A percentile compares a stretch with the other conserved stretches of the same genome.
Evolutionary conservation across 768 basidiomycete species (phyloP).

Genomic region (Symmetrospora coprosmae): DNA sequence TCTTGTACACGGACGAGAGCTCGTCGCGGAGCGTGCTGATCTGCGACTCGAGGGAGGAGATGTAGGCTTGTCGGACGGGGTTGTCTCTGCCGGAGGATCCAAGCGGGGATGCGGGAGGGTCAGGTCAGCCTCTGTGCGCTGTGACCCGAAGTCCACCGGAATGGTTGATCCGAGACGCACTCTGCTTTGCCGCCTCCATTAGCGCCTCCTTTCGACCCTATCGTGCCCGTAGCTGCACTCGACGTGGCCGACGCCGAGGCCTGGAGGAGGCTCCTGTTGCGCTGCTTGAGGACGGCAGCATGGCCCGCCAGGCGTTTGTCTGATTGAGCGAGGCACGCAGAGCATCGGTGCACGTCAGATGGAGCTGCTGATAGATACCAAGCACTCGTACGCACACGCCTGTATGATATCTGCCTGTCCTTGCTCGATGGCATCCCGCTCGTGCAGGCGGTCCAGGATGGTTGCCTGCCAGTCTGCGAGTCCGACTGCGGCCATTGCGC

Average conservation of each 20-base stretch:
- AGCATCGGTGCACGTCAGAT: not conserved
- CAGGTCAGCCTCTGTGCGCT: not conserved
- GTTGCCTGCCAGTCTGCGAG: slow-evolving; percentile 31
- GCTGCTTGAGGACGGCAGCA: slow-evolving; percentile 76
- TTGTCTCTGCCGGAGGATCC: slow-evolving; percentile 43
- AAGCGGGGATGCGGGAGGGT: slow-evolving; percentile 7
- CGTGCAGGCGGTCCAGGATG: slow-evolving; percentile 44
- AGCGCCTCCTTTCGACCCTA: not conserved
- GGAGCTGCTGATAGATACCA: not conserved
- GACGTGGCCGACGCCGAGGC: slow-evolving; percentile 61
- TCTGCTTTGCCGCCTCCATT: slow-evolving; percentile 42
- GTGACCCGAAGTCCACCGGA: not conserved
- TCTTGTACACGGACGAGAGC: slow-evolving; percentile 85
- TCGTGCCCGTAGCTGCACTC: not conserved
- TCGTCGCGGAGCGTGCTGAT: slow-evolving; percentile 83
- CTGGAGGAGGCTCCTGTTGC: slow-evolving; percentile 73
- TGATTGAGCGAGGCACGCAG: slow-evolving; percentile 34
- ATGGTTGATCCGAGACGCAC: slow-evolving; percentile 42
- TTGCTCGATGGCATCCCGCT: slow-evolving; percentile 67
- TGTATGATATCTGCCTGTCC: slow-evolving; percentile 74
- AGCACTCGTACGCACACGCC: slow-evolving; percentile 56
- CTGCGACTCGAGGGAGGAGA: slow-evolving; percentile 81
- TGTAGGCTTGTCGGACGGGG: slow-evolving; percentile 72
- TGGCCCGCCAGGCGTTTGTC: slow-evolving; percentile 84
- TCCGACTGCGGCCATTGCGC: too few species aligned